These are phyloP conservation scores for Kurtzmaniella fragi DNA, from an alignment of 805 yeast genomes.

Conservation along the genomic window DNA sequence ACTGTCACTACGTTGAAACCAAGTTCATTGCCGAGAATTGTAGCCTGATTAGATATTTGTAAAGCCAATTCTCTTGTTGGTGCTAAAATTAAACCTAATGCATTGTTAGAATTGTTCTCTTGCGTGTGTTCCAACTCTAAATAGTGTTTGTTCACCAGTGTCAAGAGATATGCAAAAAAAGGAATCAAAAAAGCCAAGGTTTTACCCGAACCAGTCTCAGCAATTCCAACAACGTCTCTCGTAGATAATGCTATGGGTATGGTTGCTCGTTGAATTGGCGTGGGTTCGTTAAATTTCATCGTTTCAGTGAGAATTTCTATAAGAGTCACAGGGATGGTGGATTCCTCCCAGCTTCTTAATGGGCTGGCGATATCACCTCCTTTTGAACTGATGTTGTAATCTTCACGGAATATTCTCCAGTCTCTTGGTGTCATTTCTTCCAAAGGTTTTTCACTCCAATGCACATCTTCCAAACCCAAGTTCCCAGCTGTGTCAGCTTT, in stretches of 20 bases:
- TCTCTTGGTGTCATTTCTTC: conserved; percentile 72
- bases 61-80: conserved; percentile 94
- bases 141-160: conserved; percentile 25
- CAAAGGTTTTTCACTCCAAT: conserved; percentile 68
- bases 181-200: conserved; percentile 83
- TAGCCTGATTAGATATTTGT: conserved; percentile 70
- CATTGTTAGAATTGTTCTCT: conserved; percentile 48
- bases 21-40: conserved; percentile 39
- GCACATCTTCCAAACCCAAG: conserved; percentile 21
- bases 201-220: conserved; percentile 96
- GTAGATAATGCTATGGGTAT: conserved; percentile 62
- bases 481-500: conserved; percentile 7
- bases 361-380: conserved; percentile 49
- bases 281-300: conserved; percentile 59
- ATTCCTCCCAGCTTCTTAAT: conserved; percentile 70
- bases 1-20: conserved; percentile 53
- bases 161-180: conserved; percentile 46
- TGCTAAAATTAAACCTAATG: conserved; percentile 76
- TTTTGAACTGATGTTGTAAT: conserved; percentile 58
- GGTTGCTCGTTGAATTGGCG: conserved; percentile 88
- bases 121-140: conserved; percentile 37
- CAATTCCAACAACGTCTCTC: conserved; percentile 80
- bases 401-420: conserved; percentile 85
- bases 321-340: conserved; percentile 36
- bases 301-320: conserved; percentile 25